Evolutionary conservation across 306 rosid species (phyloP), one percentile per base, ranked within the genome.

Genomic region (Herpetospermum pedunculosum): DNA sequence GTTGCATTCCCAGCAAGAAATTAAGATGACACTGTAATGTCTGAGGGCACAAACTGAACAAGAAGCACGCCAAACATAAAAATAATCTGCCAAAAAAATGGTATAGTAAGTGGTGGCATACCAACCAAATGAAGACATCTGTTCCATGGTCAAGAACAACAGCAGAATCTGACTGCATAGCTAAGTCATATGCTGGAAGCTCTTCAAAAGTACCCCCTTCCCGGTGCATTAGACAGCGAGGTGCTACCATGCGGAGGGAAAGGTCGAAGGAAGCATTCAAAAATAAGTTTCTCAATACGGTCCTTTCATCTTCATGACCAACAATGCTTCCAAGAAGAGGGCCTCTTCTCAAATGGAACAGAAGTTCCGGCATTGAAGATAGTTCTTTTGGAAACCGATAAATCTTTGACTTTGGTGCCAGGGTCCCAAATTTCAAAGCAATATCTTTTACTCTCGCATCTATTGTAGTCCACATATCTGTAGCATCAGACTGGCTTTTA

Each of bases 281-380:
- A 85, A 92, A 92, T 85, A 92, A 81, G 82, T 85, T 85, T 70
- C 98, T 82, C 73, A 92, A 77, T 73, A 92, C 92, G 26, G 96
- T 87, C 80, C 98, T 92, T 84, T 92, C 98, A 80, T 92, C 98
- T 85, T 92, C 98, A 78, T 92, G 98, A 74, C 96, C 96, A 77
- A 92, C 85, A 84, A 92, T 88, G 81, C 87, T 83, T 85, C 98
- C 98, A 84, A 92, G 74, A 38, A 92, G 88, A 38, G 96, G 96
- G 26, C 95, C 98, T 76, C 96, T 85, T 82, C 92, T 84, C 60
- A 92, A 92, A 82, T 92, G 98, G 83, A 90, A 90, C 76, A 92
- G 85, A 72, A 84, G 85, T 91, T 92, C 98, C 2, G 98, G 98
- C 69, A 92, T 81, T 64, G 85, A 77, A 75, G 95, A 83, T 28